phyloP scores from a whole-genome alignment of 192 early-diverging fungal genomes.

The Umbelopsis vinacea region DNA sequence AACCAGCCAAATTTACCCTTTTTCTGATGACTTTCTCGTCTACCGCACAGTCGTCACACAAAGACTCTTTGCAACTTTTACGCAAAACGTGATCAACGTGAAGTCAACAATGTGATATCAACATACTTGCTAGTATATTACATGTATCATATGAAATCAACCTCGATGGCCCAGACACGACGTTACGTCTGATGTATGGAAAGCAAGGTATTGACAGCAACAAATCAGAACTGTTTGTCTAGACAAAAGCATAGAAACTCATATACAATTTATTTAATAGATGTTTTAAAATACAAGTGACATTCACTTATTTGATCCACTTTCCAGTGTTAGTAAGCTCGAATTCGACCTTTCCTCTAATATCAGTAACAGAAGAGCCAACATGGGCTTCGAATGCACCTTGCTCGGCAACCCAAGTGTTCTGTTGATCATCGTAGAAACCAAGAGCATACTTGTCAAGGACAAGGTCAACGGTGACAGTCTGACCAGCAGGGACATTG shows the following conservation, averaged over 20 bases:
- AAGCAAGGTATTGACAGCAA: too few relatives aligned
- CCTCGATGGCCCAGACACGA: too few relatives aligned
- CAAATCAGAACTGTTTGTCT: too few relatives aligned
- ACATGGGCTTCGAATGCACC: slow-evolving; percentile 33
- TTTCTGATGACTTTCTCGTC: neutral
- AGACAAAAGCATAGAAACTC: too few relatives aligned
- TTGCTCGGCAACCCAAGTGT: slow-evolving; percentile 27
- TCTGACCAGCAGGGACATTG: slow-evolving; percentile 44
- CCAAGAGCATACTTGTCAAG: slow-evolving; percentile 41
- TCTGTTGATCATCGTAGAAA: slow-evolving; percentile 26
- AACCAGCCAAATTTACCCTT: slow-evolving; percentile 20
- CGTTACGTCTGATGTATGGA: too few relatives aligned
- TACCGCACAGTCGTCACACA: neutral
- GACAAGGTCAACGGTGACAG: slow-evolving; percentile 43
- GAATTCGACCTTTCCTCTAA: slow-evolving; percentile 4
- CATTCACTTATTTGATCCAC: slow-evolving; percentile 10
- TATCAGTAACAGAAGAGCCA: slow-evolving; percentile 5
- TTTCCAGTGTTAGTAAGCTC: neutral
- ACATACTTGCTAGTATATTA: neutral
- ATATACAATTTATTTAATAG: neutral
- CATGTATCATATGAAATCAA: too few relatives aligned
- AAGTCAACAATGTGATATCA: slow-evolving; percentile 3
- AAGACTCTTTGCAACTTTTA: too few relatives aligned
- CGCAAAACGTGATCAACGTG: neutral
- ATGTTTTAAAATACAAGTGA: neutral